Conservation (phyloP, 768 basidiomycete genomes). For the Serendipita sp. region DNA sequence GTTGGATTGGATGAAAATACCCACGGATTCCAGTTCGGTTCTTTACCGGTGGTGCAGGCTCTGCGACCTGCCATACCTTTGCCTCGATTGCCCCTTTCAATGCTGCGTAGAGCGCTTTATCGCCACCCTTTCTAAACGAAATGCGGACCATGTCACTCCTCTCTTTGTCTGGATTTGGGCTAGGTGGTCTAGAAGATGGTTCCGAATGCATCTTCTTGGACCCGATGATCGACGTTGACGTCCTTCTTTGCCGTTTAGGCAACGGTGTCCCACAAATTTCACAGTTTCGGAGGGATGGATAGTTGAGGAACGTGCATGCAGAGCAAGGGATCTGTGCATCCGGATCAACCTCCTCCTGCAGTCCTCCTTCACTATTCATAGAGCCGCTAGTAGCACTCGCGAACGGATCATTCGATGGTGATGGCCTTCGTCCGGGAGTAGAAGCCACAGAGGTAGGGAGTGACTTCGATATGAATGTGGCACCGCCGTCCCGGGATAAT, state of each 20-base stretch:
- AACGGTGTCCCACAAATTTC: constrained; percentile 76
- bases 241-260: constrained; percentile 19
- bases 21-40: constrained; percentile 13
- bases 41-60: background rate
- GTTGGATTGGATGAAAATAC: background rate
- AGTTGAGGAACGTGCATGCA: constrained; percentile 87
- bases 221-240: background rate
- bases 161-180: constrained; percentile 27
- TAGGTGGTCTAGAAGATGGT: constrained; percentile 47
- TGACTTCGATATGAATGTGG: constrained; percentile 19
- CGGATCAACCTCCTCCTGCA: constrained; percentile 15
- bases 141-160: constrained; percentile 44
- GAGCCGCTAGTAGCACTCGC: background rate
- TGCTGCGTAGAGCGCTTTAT: constrained; percentile 62
- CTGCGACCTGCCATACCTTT: constrained; percentile 57
- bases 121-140: constrained; percentile 86
- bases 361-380: constrained; percentile 12
- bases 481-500: constrained; percentile 21
- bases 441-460: constrained; percentile 26
- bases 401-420: constrained; percentile 21
- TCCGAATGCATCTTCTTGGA: constrained; percentile 34
- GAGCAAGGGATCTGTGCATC: constrained; percentile 40
- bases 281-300: constrained; percentile 52
- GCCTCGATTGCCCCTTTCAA: constrained; percentile 54
- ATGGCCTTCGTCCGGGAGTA: constrained; percentile 15